These are phyloP conservation scores for Pseudonitzschia pungens DNA, from an alignment of 108 stramenopile species.

Conservation along the genomic window DNA sequence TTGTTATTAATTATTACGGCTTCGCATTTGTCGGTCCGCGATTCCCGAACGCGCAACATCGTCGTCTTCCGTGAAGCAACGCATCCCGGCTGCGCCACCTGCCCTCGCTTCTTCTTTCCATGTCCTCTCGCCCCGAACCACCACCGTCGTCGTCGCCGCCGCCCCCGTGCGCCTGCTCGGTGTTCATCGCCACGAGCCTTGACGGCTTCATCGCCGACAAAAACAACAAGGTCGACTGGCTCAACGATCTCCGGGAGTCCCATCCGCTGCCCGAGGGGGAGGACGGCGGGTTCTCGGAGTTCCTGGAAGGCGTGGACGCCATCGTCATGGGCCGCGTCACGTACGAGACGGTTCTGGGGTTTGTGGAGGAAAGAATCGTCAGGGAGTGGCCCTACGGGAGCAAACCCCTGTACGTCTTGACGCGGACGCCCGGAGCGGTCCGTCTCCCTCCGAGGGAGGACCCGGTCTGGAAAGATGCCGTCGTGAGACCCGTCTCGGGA, in stretches of 20 bases:
- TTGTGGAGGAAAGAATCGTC: constrained; percentile 26
- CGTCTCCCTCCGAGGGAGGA: constrained; percentile 17
- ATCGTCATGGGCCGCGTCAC: constrained; percentile 55
- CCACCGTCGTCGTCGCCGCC: neutral
- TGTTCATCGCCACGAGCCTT: constrained; percentile 41
- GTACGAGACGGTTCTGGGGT: constrained; percentile 40
- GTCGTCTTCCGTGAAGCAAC: neutral
- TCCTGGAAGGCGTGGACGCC: constrained; percentile 38
- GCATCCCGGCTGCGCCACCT: neutral
- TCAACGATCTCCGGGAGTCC: constrained; percentile 27
- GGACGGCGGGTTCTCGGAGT: constrained; percentile 42
- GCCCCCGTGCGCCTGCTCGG: constrained; percentile 12
- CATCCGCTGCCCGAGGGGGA: constrained; percentile 25
- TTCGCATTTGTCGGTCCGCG: too few relatives aligned
- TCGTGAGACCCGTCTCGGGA: neutral
- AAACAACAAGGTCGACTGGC: constrained; percentile 37
- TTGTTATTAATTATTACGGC: too few relatives aligned
- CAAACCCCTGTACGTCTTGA: constrained; percentile 32
- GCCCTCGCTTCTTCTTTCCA: neutral
- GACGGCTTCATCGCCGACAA: constrained; percentile 47
- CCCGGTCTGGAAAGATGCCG: neutral
- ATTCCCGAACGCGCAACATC: too few relatives aligned
- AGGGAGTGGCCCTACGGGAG: constrained; percentile 37
- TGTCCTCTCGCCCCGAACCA: neutral
- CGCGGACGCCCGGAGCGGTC: constrained; percentile 22